Percentiles rank a stretch among this genome's conserved stretches.
phyloP scores from a whole-genome alignment of 306 rosid genomes.

The Pyrus communis region DNA sequence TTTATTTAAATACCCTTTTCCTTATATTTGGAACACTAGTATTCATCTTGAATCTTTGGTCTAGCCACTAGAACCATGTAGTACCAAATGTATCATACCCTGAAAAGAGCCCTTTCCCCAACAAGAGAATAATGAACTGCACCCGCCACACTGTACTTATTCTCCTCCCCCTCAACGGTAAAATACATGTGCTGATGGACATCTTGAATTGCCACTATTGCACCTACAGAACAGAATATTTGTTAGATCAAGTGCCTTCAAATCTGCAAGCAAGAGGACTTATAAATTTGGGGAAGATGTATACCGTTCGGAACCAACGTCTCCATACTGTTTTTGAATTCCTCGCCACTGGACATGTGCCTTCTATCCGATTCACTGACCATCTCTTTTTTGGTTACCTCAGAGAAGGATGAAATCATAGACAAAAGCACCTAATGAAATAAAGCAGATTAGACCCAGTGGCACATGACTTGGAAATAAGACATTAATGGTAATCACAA shows the following conservation, averaged over 20 bases:
- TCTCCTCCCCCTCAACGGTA: slow-evolving; percentile 63
- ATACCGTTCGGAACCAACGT: slow-evolving; percentile 74
- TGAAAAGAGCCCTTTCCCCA: slow-evolving; percentile 89
- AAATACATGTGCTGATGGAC: slow-evolving; percentile 78
- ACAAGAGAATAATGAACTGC: slow-evolving; percentile 78
- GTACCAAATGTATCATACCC: slow-evolving; percentile 40
- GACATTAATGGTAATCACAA: too few relatives aligned
- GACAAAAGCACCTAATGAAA: slow-evolving; percentile 53
- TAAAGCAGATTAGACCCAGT: slow-evolving; percentile 14
- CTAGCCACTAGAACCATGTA: slow-evolving; percentile 1
- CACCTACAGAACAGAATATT: slow-evolving; percentile 48
- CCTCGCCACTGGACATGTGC: slow-evolving; percentile 30
- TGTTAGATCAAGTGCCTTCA: slow-evolving; percentile 27
- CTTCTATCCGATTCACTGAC: slow-evolving; percentile 25
- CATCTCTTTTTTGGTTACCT: slow-evolving; percentile 26
- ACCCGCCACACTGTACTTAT: slow-evolving; percentile 53
- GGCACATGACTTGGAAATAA: not conserved
- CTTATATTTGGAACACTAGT: not conserved
- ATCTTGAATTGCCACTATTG: slow-evolving; percentile 88
- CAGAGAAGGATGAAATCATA: slow-evolving; percentile 57
- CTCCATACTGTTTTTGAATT: slow-evolving; percentile 38
- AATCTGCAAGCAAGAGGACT: slow-evolving; percentile 16
- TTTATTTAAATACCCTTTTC: not conserved
- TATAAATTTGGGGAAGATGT: not conserved
- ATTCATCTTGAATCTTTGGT: not conserved